phyloP scores from a whole-genome alignment of 78 protist species.

The Emiliania huxleyi region DNA sequence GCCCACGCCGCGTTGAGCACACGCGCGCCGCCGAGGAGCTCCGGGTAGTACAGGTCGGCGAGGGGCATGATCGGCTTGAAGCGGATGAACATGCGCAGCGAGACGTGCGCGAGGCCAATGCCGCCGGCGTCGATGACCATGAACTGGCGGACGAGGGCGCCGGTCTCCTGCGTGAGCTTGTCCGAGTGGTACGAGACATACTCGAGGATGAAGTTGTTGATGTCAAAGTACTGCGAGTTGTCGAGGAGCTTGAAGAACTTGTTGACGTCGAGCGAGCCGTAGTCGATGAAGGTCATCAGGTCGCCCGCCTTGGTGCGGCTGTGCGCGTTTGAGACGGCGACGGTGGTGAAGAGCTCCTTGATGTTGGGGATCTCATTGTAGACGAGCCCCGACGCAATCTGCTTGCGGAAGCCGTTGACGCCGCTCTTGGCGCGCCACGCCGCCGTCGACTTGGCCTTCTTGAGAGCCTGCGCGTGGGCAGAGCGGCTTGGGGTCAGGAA shows the following conservation, averaged over 20 bases:
- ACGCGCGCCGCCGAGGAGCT: not conserved
- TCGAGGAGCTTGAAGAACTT: not conserved
- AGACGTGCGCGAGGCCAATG: not conserved
- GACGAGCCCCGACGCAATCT: not conserved
- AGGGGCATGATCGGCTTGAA: not conserved
- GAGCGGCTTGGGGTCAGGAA: no score
- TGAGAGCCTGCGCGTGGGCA: not conserved
- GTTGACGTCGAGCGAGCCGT: not conserved
- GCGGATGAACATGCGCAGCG: not conserved
- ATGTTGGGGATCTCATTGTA: not conserved
- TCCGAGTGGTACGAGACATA: not conserved
- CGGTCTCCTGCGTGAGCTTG: not conserved
- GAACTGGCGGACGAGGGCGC: not conserved
- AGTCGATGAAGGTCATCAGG: not conserved
- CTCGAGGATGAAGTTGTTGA: not conserved
- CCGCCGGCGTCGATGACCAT: not conserved
- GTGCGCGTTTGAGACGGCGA: not conserved
- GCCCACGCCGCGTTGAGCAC: not conserved
- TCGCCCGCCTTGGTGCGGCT: not conserved
- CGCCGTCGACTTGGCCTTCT: not conserved
- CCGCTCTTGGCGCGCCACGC: not conserved
- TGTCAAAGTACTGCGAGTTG: not conserved
- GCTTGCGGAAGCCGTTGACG: not conserved
- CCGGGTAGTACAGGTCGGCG: not conserved
- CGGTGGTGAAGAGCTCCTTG: not conserved